These are phyloP conservation scores for Epichloe bromicola DNA, from an alignment of 2,329 filamentous ascomycete species.

Conservation along the genomic window DNA sequence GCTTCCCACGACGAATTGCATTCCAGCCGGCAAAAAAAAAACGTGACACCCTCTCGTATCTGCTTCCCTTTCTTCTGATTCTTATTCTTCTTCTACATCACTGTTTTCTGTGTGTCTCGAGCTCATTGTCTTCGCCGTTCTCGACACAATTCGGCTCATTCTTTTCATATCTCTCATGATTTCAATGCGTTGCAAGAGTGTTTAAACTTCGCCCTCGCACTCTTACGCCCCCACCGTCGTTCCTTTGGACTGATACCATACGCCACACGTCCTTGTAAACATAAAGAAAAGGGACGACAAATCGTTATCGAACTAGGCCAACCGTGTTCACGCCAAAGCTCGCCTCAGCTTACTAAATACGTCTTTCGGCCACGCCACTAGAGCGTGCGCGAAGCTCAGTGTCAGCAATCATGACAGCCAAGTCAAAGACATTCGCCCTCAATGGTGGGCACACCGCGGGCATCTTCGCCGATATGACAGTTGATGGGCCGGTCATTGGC, in stretches of 20 bases:
- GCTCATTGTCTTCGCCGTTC: constrained; percentile 1
- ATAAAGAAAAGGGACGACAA: not conserved
- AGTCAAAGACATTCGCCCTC: constrained; percentile 40
- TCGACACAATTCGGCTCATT: not conserved
- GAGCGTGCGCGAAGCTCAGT: not conserved
- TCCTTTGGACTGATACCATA: not conserved
- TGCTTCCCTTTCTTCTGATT: not conserved
- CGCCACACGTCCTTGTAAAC: constrained; percentile 9
- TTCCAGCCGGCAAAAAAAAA: constrained; percentile 8
- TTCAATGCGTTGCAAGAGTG: not conserved
- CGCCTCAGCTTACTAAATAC: constrained; percentile 2
- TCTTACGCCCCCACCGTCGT: not conserved
- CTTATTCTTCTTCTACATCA: not conserved
- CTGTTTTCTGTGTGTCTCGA: not conserved
- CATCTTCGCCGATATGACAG: constrained; percentile 86
- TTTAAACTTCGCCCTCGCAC: not conserved
- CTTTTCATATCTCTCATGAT: not conserved
- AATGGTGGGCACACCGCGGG: constrained; percentile 70
- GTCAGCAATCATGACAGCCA: constrained; percentile 32
- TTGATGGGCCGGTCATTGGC: constrained; percentile 87
- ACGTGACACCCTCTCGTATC: constrained; percentile 2
- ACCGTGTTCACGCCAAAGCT: not conserved
- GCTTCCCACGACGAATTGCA: constrained; percentile 3
- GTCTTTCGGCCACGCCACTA: not conserved
- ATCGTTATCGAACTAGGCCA: not conserved